Conservation (phyloP, 306 rosid genomes). For the Corylus heterophylla region DNA sequence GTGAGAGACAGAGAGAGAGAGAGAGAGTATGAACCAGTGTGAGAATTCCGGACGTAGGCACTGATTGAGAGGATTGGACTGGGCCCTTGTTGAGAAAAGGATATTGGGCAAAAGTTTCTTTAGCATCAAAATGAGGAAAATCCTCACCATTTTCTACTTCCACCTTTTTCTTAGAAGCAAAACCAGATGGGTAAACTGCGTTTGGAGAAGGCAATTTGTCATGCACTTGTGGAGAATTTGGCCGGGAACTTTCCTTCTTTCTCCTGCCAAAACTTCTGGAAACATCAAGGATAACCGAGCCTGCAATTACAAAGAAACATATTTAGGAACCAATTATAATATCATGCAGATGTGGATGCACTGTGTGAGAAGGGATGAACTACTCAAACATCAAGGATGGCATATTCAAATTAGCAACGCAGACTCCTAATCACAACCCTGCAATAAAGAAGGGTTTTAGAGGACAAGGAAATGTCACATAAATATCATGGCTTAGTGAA, state of each 20-base stretch:
- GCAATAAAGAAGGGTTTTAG: not conserved
- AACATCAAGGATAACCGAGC: conserved; percentile 40
- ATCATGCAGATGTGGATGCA: not conserved
- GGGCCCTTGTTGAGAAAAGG: conserved; percentile 11
- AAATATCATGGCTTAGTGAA: not conserved
- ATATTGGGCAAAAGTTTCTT: conserved; percentile 34
- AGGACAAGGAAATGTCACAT: not conserved
- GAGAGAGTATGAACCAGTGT: conserved; percentile 38
- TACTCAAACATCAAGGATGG: no score
- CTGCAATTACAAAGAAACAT: conserved; percentile 43
- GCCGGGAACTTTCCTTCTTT: conserved; percentile 51
- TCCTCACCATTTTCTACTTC: conserved; percentile 35
- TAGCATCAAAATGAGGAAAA: conserved; percentile 33
- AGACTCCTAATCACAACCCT: not conserved
- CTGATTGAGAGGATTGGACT: conserved; percentile 19
- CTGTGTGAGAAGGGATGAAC: not conserved
- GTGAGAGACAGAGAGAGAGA: not conserved
- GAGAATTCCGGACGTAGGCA: conserved; percentile 34
- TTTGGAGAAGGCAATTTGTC: conserved; percentile 37
- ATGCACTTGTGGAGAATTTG: conserved; percentile 50
- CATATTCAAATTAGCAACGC: conserved; percentile 3
- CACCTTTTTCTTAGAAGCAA: conserved; percentile 36
- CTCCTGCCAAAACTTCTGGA: conserved; percentile 44
- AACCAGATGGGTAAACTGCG: conserved; percentile 38
- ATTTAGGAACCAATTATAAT: conserved; percentile 27